These are phyloP conservation scores for Podospora pseudoanserina DNA, from an alignment of 495 filamentous ascomycete species.

Conservation along the genomic window DNA sequence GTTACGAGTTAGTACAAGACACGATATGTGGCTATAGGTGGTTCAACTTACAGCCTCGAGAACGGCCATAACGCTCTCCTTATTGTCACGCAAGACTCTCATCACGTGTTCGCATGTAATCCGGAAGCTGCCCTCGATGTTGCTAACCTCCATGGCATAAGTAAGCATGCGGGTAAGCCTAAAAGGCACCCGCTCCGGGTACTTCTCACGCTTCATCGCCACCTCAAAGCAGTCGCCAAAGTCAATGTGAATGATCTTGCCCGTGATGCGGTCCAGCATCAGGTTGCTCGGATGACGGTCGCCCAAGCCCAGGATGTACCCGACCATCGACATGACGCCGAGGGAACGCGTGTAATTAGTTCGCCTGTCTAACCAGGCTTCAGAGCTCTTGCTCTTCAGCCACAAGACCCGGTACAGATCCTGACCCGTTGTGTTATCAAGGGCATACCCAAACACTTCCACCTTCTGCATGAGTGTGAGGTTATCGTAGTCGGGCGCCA, in stretches of 20 bases:
- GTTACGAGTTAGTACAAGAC: neutral
- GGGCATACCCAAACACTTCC: constrained; percentile 96
- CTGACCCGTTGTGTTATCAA: constrained; percentile 98
- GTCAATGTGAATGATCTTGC: constrained; percentile 96
- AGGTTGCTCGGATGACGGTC: constrained; percentile 96
- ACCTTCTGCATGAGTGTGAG: constrained; percentile 99
- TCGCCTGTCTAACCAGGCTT: constrained; percentile 92
- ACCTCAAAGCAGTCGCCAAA: constrained; percentile 99
- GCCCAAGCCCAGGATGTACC: constrained; percentile 94
- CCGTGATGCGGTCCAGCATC: constrained; percentile 91
- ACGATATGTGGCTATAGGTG: neutral
- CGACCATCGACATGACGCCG: constrained; percentile 99
- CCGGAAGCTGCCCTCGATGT: constrained; percentile 96
- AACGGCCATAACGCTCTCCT: constrained; percentile 97
- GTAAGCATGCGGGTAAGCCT: constrained; percentile 96
- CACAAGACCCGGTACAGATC: constrained; percentile 96
- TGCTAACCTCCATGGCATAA: constrained; percentile 98
- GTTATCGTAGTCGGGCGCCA: constrained; percentile 98
- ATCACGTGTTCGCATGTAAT: constrained; percentile 98
- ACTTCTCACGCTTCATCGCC: constrained; percentile 99
- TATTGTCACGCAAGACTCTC: constrained; percentile 92
- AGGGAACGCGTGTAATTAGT: constrained; percentile 97
- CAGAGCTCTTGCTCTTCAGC: constrained; percentile 97
- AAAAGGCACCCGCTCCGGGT: constrained; percentile 96
- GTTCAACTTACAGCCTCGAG: constrained; percentile 79